Percentiles rank a stretch among this genome's conserved stretches.
Conservation (phyloP, 176 grass and related monocot genomes). For the Panicum miliaceum region DNA sequence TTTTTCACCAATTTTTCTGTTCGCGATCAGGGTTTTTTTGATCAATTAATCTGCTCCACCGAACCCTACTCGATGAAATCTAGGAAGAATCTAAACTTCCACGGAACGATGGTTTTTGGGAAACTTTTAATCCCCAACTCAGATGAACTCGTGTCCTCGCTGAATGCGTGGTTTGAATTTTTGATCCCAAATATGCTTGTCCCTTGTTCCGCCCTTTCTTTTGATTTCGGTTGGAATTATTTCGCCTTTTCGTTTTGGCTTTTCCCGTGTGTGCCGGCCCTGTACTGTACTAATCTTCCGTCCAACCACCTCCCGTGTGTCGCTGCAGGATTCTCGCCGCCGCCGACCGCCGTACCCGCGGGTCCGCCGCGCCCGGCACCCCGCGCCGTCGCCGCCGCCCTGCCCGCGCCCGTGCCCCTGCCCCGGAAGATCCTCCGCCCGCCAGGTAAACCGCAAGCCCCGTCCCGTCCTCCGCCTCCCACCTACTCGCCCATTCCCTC, state of each 20-base stretch:
- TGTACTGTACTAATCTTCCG: not conserved
- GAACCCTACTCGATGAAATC: not conserved
- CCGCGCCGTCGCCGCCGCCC: constrained; percentile 23
- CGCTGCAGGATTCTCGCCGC: constrained; percentile 52
- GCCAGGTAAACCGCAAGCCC: constrained; percentile 44
- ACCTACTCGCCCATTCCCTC: not conserved
- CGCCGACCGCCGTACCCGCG: constrained; percentile 20
- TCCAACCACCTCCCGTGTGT: constrained; percentile 2
- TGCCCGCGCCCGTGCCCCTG: not conserved
- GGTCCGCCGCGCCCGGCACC: constrained; percentile 33
- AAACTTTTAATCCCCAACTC: not conserved
- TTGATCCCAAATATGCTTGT: not conserved
- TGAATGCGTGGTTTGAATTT: not conserved
- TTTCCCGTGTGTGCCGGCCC: not conserved
- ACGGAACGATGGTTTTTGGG: not conserved
- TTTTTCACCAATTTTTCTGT: not conserved
- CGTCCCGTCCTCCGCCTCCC: not conserved
- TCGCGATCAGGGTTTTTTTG: not conserved
- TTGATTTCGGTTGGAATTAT: not conserved
- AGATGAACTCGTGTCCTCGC: not conserved
- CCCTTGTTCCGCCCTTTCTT: not conserved
- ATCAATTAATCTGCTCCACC: not conserved
- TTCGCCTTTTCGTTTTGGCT: not conserved
- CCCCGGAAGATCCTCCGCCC: constrained; percentile 52
- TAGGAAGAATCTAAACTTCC: not conserved